A percentile compares a stretch with the other conserved stretches of the same genome.
These are phyloP conservation scores for Lyophyllum decastes DNA, from an alignment of 768 basidiomycete genomes.

Conservation along the genomic window DNA sequence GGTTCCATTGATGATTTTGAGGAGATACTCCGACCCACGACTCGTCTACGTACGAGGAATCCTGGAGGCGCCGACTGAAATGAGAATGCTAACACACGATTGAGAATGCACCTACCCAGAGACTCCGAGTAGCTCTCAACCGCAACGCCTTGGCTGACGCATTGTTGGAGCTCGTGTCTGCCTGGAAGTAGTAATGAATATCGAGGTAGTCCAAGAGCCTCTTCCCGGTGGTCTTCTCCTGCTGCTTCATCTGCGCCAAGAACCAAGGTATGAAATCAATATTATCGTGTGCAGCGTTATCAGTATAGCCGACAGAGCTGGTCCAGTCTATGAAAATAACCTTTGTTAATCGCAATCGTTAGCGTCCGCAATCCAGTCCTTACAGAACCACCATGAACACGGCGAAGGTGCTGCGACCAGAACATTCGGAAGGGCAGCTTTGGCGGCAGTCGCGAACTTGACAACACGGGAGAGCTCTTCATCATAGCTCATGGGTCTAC, in stretches of 20 bases:
- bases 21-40: constrained; percentile 48
- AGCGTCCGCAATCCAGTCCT: constrained; percentile 9
- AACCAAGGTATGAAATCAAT: constrained; percentile 61
- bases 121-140: constrained; percentile 48
- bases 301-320: constrained; percentile 44
- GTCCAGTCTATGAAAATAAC: constrained; percentile 46
- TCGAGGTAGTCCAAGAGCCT: constrained; percentile 56
- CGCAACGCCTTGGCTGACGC: constrained; percentile 51
- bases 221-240: constrained; percentile 34
- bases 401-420: constrained; percentile 49
- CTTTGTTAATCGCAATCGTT: not conserved
- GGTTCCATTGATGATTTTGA: constrained; percentile 50
- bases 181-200: constrained; percentile 56
- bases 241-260: constrained; percentile 46
- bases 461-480: constrained; percentile 51
- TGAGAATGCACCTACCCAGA: constrained; percentile 39
- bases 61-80: constrained; percentile 24
- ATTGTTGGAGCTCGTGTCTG: constrained; percentile 56
- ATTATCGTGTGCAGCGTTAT: constrained; percentile 51
- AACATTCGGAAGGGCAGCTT: constrained; percentile 44
- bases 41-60: constrained; percentile 52
- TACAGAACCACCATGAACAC: constrained; percentile 48
- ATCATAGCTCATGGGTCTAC: constrained; percentile 47
- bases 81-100: not conserved
- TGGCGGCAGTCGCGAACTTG: constrained; percentile 39